Evolutionary conservation across 2,329 filamentous ascomycete species (phyloP), one percentile per base, ranked within the genome.

Genomic region (Xylariaceae sp.): DNA sequence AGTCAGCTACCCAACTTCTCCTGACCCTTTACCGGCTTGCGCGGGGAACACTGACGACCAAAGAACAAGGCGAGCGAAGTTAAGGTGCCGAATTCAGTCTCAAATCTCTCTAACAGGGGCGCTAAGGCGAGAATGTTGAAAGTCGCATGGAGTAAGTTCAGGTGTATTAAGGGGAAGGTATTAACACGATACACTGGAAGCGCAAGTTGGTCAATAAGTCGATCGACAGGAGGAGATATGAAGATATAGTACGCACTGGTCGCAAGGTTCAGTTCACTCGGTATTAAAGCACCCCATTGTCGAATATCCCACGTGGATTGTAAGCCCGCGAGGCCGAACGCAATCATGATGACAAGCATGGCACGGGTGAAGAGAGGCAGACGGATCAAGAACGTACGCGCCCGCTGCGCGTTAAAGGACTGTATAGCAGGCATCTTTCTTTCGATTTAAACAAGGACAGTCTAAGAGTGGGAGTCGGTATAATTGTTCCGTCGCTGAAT

Each of bases 71-170:
- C 85, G 64, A 96, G 73, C n/a, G 91, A 88, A 30, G 90, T 90
- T 70, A 97, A 78, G 6, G 93, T 97, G 55, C 94, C 94, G 74
- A 95, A 87, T 73, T 97, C 93, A 63, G 85, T 83, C 77, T 99
- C 94, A 74, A 97, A 99, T 62, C 92, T 85, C 75, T 97, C 93
- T 73, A 99, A 77, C 55, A 99, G 79, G n/a, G 94, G 94, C 45
- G 88, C 87, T 63, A 97, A 74, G 18, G 91, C 89, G 64, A 95
- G 55, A 23, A 91, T 73, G 74, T 97, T 96, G 71, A 95, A 77
- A 56, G 92, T 70, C 62, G 88, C 82, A 74, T 97, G 94, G 67
- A 96, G 78, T 72, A 95, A 82, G 68, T 88, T 88, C 50, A 85
- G 74, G 72, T 99, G 94, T 61, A 97, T 86, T 58, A 99, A 79